A percentile compares a stretch with the other conserved stretches of the same genome.
phyloP scores from a whole-genome alignment of 1,139 yeast species.

The Blastobotrys buckinghamii region DNA sequence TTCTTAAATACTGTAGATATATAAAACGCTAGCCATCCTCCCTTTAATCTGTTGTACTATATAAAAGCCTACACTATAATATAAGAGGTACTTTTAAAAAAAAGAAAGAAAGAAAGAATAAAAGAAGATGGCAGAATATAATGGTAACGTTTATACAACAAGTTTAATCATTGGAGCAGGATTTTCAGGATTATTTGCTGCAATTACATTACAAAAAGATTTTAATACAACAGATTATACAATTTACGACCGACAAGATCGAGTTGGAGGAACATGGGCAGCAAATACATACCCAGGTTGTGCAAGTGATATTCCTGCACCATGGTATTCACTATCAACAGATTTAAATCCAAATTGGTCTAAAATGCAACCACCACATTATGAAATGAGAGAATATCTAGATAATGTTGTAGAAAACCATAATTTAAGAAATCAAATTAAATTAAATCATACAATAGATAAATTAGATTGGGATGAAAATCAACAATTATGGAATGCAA shows the following conservation, averaged over 20 bases:
- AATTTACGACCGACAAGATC: slow-evolving; percentile 23
- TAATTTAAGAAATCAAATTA: slow-evolving; percentile 19
- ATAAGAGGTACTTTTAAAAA: too few species aligned
- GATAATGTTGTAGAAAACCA: slow-evolving; percentile 22
- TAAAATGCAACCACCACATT: slow-evolving; percentile 20
- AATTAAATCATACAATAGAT: slow-evolving; percentile 16
- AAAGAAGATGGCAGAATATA: too few species aligned
- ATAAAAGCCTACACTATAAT: too few species aligned
- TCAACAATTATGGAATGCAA: slow-evolving; percentile 21
- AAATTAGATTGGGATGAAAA: slow-evolving; percentile 27
- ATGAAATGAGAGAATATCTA: slow-evolving; percentile 24
- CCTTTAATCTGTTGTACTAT: too few species aligned
- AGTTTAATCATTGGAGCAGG: slow-evolving; percentile 23
- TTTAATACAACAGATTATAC: slow-evolving; percentile 36
- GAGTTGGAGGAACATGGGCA: slow-evolving; percentile 33
- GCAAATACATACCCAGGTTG: slow-evolving; percentile 26
- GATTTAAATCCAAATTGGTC: slow-evolving; percentile 29
- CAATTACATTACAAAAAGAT: slow-evolving; percentile 26
- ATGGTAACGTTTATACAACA: neutral
- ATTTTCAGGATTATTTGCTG: slow-evolving; percentile 32
- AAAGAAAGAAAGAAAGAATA: too few species aligned
- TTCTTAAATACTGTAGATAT: too few species aligned
- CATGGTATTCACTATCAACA: slow-evolving; percentile 26
- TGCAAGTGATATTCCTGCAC: slow-evolving; percentile 29
- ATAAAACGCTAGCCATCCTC: too few species aligned